Evolutionary conservation across 148 eudicot genomes (phyloP).

Genomic region (Nyssa sinensis): DNA sequence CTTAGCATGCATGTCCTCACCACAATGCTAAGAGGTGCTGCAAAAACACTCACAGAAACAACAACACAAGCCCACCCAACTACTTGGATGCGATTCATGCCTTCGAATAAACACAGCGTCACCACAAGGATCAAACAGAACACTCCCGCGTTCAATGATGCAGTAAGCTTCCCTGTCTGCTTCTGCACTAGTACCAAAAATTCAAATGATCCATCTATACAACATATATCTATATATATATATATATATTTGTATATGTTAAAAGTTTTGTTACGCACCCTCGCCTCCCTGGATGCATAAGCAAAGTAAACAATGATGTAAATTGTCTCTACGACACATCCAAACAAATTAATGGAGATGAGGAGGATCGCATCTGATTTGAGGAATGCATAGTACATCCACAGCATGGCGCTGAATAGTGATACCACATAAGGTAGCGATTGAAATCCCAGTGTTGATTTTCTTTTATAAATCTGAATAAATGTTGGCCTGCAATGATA

Average conservation of each 20-base stretch:
- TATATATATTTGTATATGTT: too few relatives aligned
- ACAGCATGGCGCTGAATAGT: conserved; percentile 67
- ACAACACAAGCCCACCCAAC: conserved; percentile 69
- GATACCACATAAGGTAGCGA: conserved; percentile 66
- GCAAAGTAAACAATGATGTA: conserved; percentile 43
- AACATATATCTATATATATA: too few relatives aligned
- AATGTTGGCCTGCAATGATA: conserved; percentile 55
- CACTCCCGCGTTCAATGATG: conserved; percentile 35
- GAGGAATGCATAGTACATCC: conserved; percentile 69
- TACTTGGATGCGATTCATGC: conserved; percentile 15
- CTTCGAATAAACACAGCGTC: conserved; percentile 24
- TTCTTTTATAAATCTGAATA: conserved; percentile 43
- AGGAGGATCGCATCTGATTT: conserved; percentile 43
- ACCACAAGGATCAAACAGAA: conserved; percentile 35
- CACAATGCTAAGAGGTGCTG: conserved; percentile 67
- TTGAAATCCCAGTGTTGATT: conserved; percentile 59
- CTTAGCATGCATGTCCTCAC: conserved; percentile 35
- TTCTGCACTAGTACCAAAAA: conserved; percentile 34
- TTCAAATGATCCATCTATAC: too few relatives aligned
- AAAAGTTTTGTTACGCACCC: conserved; percentile 50
- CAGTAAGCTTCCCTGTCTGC: conserved; percentile 35
- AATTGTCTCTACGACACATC: conserved; percentile 51
- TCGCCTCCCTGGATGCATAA: conserved; percentile 47
- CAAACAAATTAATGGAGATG: conserved; percentile 57
- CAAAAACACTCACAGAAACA: conserved; percentile 59